Base-by-base conservation (phyloP, 163 green algal species). In the Smithsoniella earleae region DNA sequence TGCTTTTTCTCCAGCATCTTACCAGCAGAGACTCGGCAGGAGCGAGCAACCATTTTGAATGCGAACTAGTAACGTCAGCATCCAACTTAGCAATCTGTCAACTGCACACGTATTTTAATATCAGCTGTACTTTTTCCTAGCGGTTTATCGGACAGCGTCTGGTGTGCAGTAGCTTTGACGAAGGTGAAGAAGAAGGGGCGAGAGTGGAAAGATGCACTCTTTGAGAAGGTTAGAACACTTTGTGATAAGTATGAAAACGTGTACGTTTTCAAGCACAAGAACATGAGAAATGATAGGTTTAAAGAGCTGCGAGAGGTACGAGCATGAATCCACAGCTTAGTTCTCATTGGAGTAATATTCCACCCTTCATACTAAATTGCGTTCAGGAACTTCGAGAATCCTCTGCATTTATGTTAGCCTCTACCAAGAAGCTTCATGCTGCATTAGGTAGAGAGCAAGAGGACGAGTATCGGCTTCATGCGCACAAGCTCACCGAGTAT, bases 111-210 rank as follows among this genome's bases (percentile, higher is more conserved):
- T n/a, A n/a, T n/a, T n/a, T n/a, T n/a, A n/a, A n/a, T n/a, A 8
- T 49, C 2, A n/a, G 37, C 27, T 18, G 3, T n/a, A n/a, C 2
- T 20, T 33, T 20, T 54, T 2, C 25, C 5, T 2, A 18, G 36
- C 64, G 2, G 40, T 2, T 3, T 34, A 5, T 34, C 28, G 31
- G 20, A 52, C 46, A 46, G 6, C 34, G n/a, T 5, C 16, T 38
- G 5, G 20, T 63, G 20, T 80, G 79, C 86, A 96, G 90, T 98
- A 2, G 73, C 84, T 3, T 79, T 98, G 2, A 94, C 92, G 10
- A 92, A 96, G 77, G 84, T 90, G 18, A 95, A 96, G 79, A 97
- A 97, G 84, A 98, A 97, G 79, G 85, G 80, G 33, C 86, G 84
- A 37, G 82, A 90, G 36, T 95, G 90, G 88, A 98, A 98, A 80